phyloP scores from a whole-genome alignment of 2,329 filamentous ascomycete species.

The Diaporthe batatas region DNA sequence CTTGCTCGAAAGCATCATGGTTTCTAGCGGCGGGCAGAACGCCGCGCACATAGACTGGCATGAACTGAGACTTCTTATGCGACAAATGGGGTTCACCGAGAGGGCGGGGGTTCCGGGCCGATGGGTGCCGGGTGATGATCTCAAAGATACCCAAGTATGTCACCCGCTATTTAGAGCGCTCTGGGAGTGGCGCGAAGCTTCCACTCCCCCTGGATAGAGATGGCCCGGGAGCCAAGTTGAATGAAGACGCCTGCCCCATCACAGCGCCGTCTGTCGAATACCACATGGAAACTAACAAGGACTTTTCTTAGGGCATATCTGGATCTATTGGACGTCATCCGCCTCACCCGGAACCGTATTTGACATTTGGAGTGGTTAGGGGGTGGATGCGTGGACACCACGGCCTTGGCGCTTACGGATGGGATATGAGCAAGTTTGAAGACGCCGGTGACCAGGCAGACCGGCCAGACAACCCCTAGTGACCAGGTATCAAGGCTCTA shows the following conservation, averaged over 20 bases:
- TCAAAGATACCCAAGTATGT: not conserved
- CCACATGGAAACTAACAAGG: not conserved
- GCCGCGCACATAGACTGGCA: not conserved
- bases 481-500: too few relatives aligned
- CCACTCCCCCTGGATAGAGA: too few relatives aligned
- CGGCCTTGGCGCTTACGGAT: not conserved
- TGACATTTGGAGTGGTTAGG: not conserved
- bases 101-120: too few relatives aligned
- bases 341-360: not conserved
- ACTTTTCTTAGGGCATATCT: not conserved
- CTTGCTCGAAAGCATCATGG: not conserved
- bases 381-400: rapidly evolving
- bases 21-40: too few relatives aligned
- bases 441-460: too few relatives aligned
- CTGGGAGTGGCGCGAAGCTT: not conserved
- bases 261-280: not conserved
- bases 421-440: not conserved
- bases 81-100: not conserved
- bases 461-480: too few relatives aligned
- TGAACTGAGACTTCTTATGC: not conserved
- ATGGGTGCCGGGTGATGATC: not conserved
- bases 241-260: not conserved
- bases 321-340: not conserved
- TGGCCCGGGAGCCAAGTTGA: too few relatives aligned
- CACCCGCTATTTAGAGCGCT: not conserved